Percentiles rank a stretch among this genome's conserved stretches.
Conservation (phyloP, 1,284 basidiomycete genomes). For the Fomitopsis palustris region DNA sequence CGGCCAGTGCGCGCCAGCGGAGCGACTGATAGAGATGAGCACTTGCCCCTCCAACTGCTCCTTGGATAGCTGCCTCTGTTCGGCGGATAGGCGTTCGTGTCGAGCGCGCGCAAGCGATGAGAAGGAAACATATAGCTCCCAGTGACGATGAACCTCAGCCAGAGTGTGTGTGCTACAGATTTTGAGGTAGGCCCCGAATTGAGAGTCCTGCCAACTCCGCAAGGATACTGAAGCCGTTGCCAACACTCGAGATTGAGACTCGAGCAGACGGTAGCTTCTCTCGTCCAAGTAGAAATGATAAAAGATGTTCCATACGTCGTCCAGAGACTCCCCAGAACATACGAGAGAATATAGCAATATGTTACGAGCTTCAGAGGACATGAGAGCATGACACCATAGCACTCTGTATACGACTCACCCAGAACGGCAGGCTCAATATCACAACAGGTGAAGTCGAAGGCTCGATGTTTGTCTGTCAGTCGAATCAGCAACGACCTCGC, state of each 20-base stretch:
- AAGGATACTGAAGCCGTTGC: conserved; percentile 31
- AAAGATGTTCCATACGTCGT: conserved; percentile 54
- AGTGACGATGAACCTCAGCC: conserved; percentile 38
- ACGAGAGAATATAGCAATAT: conserved; percentile 33
- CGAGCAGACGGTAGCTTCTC: conserved; percentile 33
- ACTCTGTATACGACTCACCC: conserved; percentile 32
- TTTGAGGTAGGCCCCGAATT: conserved; percentile 37
- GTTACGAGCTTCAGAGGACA: conserved; percentile 35
- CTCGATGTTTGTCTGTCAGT: conserved; percentile 20
- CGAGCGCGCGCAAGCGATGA: conserved; percentile 13
- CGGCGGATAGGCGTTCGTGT: conserved; percentile 13
- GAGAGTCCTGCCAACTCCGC: conserved; percentile 39
- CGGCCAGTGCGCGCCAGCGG: conserved; percentile 36
- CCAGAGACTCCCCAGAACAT: conserved; percentile 25
- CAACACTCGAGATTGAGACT: conserved; percentile 43
- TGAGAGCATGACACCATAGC: background rate
- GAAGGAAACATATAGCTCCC: conserved; percentile 35
- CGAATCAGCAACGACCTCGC: background rate
- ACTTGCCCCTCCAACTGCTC: background rate
- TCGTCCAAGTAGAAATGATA: conserved; percentile 52
- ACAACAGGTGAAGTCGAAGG: conserved; percentile 57
- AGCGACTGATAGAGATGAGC: conserved; percentile 21
- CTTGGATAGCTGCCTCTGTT: conserved; percentile 15
- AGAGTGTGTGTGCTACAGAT: conserved; percentile 40
- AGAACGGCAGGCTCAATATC: conserved; percentile 56